These are phyloP conservation scores for Aureobasidium sp. DNA, from an alignment of 2,329 filamentous ascomycete species.

Conservation along the genomic window DNA sequence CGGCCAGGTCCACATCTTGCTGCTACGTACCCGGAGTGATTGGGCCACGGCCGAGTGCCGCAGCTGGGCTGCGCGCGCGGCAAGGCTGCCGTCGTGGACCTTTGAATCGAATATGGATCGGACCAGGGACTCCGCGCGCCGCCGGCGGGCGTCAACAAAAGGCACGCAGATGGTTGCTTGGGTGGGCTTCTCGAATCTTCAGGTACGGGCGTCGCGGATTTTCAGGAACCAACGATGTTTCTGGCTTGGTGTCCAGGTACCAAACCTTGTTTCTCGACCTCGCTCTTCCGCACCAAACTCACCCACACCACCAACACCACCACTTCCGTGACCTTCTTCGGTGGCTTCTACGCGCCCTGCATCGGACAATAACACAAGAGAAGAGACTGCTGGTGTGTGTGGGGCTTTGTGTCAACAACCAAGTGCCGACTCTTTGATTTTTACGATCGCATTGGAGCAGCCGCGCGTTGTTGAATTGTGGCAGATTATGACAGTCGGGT, in stretches of 20 bases:
- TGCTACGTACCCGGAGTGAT: slow-evolving; percentile 1
- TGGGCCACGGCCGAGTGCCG: background rate
- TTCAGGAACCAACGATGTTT: slow-evolving; percentile 11
- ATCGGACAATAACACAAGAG: background rate
- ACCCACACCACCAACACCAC: background rate
- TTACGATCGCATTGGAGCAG: background rate
- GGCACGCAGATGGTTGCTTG: background rate
- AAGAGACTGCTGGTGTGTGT: slow-evolving; percentile 6
- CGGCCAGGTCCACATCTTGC: slow-evolving; percentile 3
- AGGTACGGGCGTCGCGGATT: slow-evolving; percentile 4
- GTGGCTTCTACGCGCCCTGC: slow-evolving; percentile 1
- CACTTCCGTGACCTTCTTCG: background rate
- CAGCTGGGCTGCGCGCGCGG: background rate
- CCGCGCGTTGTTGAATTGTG: background rate
- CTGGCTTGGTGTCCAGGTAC: background rate
- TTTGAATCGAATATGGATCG: background rate
- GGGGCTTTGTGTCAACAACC: background rate
- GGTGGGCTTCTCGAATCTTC: background rate
- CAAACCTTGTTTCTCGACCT: slow-evolving; percentile 4
- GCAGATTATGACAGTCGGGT: slow-evolving; percentile 2
- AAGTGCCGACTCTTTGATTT: background rate
- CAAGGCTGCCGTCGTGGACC: background rate
- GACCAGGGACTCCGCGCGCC: background rate
- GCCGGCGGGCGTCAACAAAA: background rate
- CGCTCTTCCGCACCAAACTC: background rate